Base-by-base conservation (phyloP, 2,329 filamentous ascomycete species). In the Colletotrichum spaethianum region DNA sequence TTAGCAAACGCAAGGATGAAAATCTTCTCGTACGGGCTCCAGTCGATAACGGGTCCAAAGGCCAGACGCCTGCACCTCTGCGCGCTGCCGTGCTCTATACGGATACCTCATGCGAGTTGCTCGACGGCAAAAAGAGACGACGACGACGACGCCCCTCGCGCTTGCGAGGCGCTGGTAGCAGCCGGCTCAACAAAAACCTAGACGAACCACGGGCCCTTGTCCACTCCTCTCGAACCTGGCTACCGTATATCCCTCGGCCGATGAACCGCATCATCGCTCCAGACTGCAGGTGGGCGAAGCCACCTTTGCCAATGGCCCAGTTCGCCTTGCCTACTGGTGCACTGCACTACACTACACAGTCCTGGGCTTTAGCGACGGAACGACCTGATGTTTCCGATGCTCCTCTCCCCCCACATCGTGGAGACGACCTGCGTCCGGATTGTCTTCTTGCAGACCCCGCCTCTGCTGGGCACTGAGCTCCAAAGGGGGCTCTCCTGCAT, bases 21-120 rank as follows among this genome's bases (percentile, higher is more conserved):
- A 72, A 72, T 72, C 59, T 72, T 72, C 70, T 72, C 70, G 48
- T 72, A 70, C 66, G 46, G 70, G 65, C 65, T 60, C 65, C 65
- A 69, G 65, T 64, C 53, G 44, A 63, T 55, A 63, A 67, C 44
- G 42, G 59, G 38, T 55, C 57, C 52, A 57, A 40, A 48, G 56
- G 56, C 62, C 56, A 68, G 56, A 71, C 56, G 56, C 44, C 52
- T 69, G 67, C 55, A 50, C 48, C 33, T 62, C 14, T 6, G 16
- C 53, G 33, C 33, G 20, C 57, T n/a, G 12, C 31, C 20, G 48
- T n/a, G 16, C 53, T 36, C n/a, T n/a, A 11, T 36, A 23, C 20
- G 4, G 46, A 44, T 61, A 50, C 67, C 31, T 23, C 31, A 55
- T 60, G 60, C 44, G 53, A 69, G 65, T 50, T 44, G 38, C 26